Base-by-base conservation (phyloP, 2,329 filamentous ascomycete genomes). In the Colletotrichum sansevieriae region DNA sequence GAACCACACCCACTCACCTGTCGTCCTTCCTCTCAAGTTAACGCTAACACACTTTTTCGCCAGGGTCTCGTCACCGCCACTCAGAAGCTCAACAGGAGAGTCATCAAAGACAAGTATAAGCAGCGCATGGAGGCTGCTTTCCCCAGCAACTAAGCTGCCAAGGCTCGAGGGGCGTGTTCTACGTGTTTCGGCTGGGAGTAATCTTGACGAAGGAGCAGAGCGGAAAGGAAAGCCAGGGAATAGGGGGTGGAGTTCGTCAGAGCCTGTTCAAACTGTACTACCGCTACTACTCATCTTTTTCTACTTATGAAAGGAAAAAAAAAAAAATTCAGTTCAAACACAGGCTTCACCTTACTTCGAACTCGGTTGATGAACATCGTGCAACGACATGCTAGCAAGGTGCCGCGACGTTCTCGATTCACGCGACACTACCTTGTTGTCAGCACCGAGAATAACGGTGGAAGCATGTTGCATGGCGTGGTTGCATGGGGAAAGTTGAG, bases 11-110 rank as follows among this genome's bases (percentile, higher is more conserved):
- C 25, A 29, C 25, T 7, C 25, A 7, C 7, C 25, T 7, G 25
- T 29, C 25, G 4, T 29, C 25, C 25, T 29, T 29, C 25, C 25
- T 39, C 37, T 39, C 13, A 8, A 39, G 2, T 39, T 8, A 39
- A 9, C 22, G 61, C 55, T 71, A 73, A 80, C 64, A 6, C 37
- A 37, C 25, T 29, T 29, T 29, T 29, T 13, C 35, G 33, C 54
- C 65, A 89, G 87, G 86, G 86, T 2, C 80, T 89, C 33, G 86
- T 88, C 35, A 89, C 87, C 37, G 87, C 86, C n/a, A 90, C 87
- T 7, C 85, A 88, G 70, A 90, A 90, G 78, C 80, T 89, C 47
- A 88, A 89, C 79, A 82, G 87, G 67, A 82, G 83, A 72, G 80
- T 78, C 29, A 79, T 89, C 54, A 83, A 81, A 73, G 82, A 84